Evolutionary conservation across 1,284 basidiomycete species (phyloP).

Genomic region (Trichosporon sp.): DNA sequence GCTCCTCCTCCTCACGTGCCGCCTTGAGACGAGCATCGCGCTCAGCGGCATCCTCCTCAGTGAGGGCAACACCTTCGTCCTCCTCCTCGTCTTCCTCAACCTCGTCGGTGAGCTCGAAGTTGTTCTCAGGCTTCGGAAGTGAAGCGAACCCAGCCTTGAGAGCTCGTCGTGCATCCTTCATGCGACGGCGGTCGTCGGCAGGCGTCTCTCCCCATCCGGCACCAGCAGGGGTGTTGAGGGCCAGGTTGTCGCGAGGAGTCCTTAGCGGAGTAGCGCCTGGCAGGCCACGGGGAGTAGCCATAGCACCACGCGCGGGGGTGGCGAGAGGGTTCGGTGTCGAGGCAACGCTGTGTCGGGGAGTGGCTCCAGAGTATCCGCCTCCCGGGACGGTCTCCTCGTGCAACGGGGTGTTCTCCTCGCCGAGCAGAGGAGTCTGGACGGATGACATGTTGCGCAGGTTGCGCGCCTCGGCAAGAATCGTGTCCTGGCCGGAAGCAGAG

Average conservation of each 20-base stretch:
- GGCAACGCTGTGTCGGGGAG: conserved; percentile 76
- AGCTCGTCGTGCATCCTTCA: conserved; percentile 62
- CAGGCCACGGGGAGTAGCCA: conserved; percentile 60
- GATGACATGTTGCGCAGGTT: conserved; percentile 90
- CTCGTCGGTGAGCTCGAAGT: conserved; percentile 90
- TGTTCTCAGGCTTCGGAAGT: conserved; percentile 91
- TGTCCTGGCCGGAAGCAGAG: conserved; percentile 61
- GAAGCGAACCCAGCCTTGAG: conserved; percentile 74
- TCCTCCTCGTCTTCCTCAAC: conserved; percentile 59
- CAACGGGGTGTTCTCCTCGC: conserved; percentile 91
- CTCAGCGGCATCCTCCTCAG: conserved; percentile 86
- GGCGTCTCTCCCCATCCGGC: conserved; percentile 62
- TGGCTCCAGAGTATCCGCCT: conserved; percentile 85
- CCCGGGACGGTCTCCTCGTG: conserved; percentile 58
- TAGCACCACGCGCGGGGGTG: conserved; percentile 60
- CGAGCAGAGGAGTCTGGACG: conserved; percentile 88
- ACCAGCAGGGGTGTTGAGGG: conserved; percentile 70
- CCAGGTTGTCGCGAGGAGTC: conserved; percentile 86
- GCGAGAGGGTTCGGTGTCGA: conserved; percentile 95
- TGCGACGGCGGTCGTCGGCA: conserved; percentile 62
- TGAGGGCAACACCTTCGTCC: conserved; percentile 47
- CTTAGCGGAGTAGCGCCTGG: conserved; percentile 68
- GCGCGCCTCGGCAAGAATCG: conserved; percentile 86
- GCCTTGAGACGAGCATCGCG: conserved; percentile 72
- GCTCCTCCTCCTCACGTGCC: conserved; percentile 68